Percentiles rank a stretch among this genome's conserved stretches.
Evolutionary conservation across 768 basidiomycete genomes (phyloP).

Genomic region (Tulasnella sp.): DNA sequence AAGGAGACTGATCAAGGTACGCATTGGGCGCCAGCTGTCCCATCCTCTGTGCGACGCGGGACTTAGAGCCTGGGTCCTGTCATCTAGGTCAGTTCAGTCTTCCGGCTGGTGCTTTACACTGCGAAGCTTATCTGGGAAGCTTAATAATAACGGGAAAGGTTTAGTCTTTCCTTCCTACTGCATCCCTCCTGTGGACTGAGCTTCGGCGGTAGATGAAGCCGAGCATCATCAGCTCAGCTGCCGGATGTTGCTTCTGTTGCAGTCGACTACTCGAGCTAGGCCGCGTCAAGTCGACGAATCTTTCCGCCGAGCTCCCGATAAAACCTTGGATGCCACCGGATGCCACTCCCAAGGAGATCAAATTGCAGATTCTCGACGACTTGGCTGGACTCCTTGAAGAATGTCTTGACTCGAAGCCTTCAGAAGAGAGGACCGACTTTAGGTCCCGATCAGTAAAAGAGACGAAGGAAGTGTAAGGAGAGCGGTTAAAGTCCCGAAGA

Average conservation of each 20-base stretch:
- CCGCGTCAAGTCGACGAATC: background rate
- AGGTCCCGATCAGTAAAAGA: background rate
- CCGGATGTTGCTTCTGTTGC: constrained; percentile 1
- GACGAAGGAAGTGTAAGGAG: background rate
- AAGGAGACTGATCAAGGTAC: too few relatives aligned
- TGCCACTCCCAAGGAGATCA: background rate
- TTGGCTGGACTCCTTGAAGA: background rate
- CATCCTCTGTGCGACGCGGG: background rate
- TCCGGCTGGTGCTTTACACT: background rate
- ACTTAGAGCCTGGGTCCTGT: background rate
- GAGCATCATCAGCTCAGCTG: background rate
- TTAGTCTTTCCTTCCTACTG: background rate
- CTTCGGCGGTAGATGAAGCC: background rate
- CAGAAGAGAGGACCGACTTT: background rate
- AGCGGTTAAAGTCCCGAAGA: too few relatives aligned
- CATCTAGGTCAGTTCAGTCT: background rate
- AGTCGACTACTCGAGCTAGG: background rate
- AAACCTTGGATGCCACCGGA: background rate
- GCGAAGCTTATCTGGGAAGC: background rate
- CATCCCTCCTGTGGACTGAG: background rate
- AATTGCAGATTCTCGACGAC: background rate
- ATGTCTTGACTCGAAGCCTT: background rate
- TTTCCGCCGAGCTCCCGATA: background rate
- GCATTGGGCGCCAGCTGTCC: background rate
- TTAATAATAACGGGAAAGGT: background rate